Percentiles rank a stretch among this genome's conserved stretches.
Conservation (phyloP, 345 rosid genomes). For the Anastatica hierochuntica region DNA sequence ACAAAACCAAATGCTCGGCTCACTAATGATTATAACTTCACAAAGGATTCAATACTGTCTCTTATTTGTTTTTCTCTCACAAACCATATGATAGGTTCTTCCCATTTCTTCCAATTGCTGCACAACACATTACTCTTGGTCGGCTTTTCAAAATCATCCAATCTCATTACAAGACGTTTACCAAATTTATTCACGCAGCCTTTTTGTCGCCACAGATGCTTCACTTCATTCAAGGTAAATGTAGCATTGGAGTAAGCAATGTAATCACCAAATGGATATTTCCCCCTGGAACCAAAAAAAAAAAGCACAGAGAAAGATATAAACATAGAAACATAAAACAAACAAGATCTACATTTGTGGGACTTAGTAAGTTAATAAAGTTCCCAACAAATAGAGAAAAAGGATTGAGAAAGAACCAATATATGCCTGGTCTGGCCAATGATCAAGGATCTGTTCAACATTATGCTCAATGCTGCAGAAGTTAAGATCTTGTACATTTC, state of each 20-base stretch:
- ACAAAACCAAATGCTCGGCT: background rate
- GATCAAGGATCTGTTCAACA: constrained; percentile 91
- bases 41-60: background rate
- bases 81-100: constrained; percentile 83
- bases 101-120: constrained; percentile 88
- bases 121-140: constrained; percentile 64
- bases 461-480: constrained; percentile 77
- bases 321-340: constrained; percentile 14
- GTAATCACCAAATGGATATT: constrained; percentile 88
- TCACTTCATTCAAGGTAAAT: constrained; percentile 71
- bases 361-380: background rate
- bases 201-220: constrained; percentile 82
- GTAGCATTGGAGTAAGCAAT: constrained; percentile 65
- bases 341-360: background rate
- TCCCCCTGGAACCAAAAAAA: constrained; percentile 46
- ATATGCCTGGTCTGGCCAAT: constrained; percentile 99
- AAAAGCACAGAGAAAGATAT: constrained; percentile 11
- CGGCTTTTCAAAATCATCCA: constrained; percentile 92
- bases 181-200: constrained; percentile 51
- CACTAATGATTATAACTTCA: background rate
- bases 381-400: constrained; percentile 26
- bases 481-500: constrained; percentile 96
- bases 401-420: constrained; percentile 97
- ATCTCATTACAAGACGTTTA: constrained; percentile 68
- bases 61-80: background rate